Evolutionary conservation across 495 filamentous ascomycete species (phyloP).

Genomic region (Aspergillus kassunensis): DNA sequence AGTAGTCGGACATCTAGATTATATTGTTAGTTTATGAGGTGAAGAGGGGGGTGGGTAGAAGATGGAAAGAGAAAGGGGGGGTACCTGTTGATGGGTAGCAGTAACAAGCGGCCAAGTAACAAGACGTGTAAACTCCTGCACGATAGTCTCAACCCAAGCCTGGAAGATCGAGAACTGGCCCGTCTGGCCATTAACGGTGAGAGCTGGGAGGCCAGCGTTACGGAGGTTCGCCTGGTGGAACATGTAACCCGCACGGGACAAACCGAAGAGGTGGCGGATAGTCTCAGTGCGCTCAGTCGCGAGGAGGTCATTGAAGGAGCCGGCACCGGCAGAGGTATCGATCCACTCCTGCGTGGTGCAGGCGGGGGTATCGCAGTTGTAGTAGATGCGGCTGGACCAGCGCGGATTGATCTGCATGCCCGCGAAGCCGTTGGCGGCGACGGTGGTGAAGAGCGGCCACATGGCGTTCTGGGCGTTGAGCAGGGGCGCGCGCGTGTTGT

Average conservation of each 20-base stretch:
- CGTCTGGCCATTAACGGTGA: conserved; percentile 50
- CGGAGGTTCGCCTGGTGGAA: conserved; percentile 59
- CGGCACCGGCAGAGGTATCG: conserved; percentile 50
- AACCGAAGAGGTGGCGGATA: conserved; percentile 51
- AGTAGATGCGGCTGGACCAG: conserved; percentile 62
- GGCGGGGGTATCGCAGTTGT: conserved; percentile 54
- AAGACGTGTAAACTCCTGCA: conserved; percentile 54
- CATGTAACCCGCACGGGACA: conserved; percentile 49
- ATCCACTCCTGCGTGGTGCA: conserved; percentile 61
- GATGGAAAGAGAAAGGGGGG: background rate
- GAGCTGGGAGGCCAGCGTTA: conserved; percentile 39
- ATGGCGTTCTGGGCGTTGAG: conserved; percentile 45
- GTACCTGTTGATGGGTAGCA: conserved; percentile 50
- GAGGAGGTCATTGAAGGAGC: conserved; percentile 47
- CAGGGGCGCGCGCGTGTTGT: conserved; percentile 54
- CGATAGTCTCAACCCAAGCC: conserved; percentile 57
- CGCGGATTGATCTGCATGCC: conserved; percentile 57
- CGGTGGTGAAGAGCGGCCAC: conserved; percentile 55
- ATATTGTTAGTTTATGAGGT: background rate
- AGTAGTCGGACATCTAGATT: conserved; percentile 43
- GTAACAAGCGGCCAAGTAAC: conserved; percentile 56
- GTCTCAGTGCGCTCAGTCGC: conserved; percentile 47
- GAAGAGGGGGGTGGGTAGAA: background rate
- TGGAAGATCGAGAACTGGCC: conserved; percentile 53
- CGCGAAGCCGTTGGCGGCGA: conserved; percentile 48